phyloP scores from a whole-genome alignment of 1,284 basidiomycete species.

The Papiliotrema fonsecae region DNA sequence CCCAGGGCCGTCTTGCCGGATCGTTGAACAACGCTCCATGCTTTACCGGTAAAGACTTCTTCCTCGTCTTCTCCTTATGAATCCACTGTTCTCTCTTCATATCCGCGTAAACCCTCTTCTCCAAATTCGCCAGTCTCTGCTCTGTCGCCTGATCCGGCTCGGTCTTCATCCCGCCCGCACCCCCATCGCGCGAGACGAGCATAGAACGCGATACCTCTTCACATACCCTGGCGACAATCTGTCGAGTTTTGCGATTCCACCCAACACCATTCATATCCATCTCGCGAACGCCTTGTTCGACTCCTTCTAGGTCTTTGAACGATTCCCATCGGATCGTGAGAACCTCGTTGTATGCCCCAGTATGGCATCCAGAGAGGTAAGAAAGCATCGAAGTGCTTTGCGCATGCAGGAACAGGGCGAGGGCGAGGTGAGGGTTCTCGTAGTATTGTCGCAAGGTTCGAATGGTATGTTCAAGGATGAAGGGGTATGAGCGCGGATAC shows the following conservation, averaged over 20 bases:
- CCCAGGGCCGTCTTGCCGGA: no score
- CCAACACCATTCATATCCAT: constrained; percentile 73
- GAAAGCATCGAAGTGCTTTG: constrained; percentile 65
- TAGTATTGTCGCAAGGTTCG: constrained; percentile 68
- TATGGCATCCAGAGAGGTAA: constrained; percentile 80
- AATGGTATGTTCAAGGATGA: constrained; percentile 69
- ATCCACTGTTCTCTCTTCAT: constrained; percentile 3
- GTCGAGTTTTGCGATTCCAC: constrained; percentile 59
- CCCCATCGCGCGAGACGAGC: background rate
- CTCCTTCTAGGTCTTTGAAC: constrained; percentile 71
- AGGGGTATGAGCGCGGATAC: constrained; percentile 57
- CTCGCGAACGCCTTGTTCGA: constrained; percentile 66
- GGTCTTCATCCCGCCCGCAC: no score
- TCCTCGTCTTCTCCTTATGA: constrained; percentile 3
- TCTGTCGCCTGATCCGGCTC: constrained; percentile 1
- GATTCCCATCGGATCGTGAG: constrained; percentile 72
- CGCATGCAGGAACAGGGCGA: constrained; percentile 76
- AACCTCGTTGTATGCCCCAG: constrained; percentile 77
- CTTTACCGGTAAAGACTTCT: background rate
- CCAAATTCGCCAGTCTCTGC: background rate
- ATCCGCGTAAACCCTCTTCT: constrained; percentile 1
- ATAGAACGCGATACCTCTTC: constrained; percentile 51
- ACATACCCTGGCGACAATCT: constrained; percentile 62
- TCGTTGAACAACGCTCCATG: no score
- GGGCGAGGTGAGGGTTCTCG: constrained; percentile 69